phyloP scores from a whole-genome alignment of 2,329 filamentous ascomycete species.

The Dactylella cylindrospora region DNA sequence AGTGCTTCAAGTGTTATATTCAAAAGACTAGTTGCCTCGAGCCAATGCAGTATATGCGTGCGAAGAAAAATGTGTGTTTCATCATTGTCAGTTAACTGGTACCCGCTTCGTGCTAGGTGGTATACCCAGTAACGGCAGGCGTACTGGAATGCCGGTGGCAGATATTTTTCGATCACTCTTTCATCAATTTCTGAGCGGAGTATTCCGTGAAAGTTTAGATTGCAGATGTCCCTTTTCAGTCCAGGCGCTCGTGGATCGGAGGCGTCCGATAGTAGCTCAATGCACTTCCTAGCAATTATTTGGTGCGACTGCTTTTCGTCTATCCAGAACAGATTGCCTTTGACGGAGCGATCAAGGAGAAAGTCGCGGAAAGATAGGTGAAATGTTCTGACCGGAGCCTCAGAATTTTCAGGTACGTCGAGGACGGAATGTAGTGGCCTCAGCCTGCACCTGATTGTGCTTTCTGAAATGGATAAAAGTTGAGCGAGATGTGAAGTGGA shows the following conservation, averaged over 20 bases:
- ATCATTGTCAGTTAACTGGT: background rate
- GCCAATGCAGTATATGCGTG: conserved; percentile 4
- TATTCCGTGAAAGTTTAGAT: background rate
- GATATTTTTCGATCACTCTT: background rate
- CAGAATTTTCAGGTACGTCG: background rate
- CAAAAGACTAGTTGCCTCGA: conserved; percentile 4
- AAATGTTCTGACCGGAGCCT: conserved; percentile 12
- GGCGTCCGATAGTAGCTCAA: conserved; percentile 4
- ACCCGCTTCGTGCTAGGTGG: conserved; percentile 1
- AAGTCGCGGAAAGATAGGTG: conserved; percentile 32
- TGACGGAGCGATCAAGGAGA: conserved; percentile 7
- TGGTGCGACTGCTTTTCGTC: conserved; percentile 13
- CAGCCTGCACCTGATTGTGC: background rate
- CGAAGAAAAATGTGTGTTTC: background rate
- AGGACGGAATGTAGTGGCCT: conserved; percentile 12
- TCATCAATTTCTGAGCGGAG: conserved; percentile 10
- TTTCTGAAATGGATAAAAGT: conserved; percentile 7
- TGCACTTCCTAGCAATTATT: conserved; percentile 9
- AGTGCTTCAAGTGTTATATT: background rate
- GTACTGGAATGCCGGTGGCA: conserved; percentile 13
- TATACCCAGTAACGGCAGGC: conserved; percentile 22
- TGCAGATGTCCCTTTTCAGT: conserved; percentile 14
- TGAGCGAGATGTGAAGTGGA: conserved; percentile 5
- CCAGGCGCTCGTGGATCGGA: background rate
- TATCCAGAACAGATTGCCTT: conserved; percentile 5